A percentile compares a stretch with the other conserved stretches of the same genome.
phyloP scores from a whole-genome alignment of 139 green algal species.

The Tetradesmus lagerheimii region DNA sequence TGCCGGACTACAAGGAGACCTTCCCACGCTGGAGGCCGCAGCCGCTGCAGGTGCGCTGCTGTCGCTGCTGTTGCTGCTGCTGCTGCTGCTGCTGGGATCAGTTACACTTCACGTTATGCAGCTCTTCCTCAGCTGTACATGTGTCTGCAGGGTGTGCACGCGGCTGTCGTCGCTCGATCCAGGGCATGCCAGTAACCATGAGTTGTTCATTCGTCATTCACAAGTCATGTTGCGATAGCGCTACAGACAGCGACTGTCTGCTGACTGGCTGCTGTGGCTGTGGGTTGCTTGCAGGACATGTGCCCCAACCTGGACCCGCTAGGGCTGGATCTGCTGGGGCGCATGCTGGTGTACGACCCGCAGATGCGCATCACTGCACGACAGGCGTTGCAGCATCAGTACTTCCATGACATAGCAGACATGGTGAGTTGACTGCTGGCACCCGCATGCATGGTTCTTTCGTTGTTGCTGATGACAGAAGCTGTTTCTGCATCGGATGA shows the following conservation, averaged over 20 bases:
- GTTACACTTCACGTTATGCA: too few species aligned
- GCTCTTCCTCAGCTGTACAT: too few species aligned
- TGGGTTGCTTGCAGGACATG: slow-evolving; percentile 57
- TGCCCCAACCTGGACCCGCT: slow-evolving; percentile 74
- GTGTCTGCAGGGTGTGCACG: too few species aligned
- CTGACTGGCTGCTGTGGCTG: too few species aligned
- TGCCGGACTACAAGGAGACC: slow-evolving; percentile 87
- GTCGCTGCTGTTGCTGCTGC: background rate
- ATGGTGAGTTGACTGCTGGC: background rate
- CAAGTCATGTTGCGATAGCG: too few species aligned
- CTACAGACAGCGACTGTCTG: too few species aligned
- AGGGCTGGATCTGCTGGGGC: slow-evolving; percentile 80
- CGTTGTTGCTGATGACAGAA: too few species aligned
- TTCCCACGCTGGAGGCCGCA: slow-evolving; percentile 75
- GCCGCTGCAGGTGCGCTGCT: slow-evolving; percentile 27
- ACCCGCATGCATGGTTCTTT: too few species aligned
- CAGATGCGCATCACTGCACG: slow-evolving; percentile 75
- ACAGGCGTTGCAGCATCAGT: slow-evolving; percentile 79
- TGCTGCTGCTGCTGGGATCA: background rate
- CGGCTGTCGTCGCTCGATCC: too few species aligned
- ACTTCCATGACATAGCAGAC: slow-evolving; percentile 77
- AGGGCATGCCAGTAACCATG: too few species aligned
- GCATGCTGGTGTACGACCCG: slow-evolving; percentile 79
- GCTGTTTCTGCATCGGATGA: too few species aligned
- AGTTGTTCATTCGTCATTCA: too few species aligned